Evolutionary conservation across 805 yeast species (phyloP).

Genomic region (Ogataea zsoltii): DNA sequence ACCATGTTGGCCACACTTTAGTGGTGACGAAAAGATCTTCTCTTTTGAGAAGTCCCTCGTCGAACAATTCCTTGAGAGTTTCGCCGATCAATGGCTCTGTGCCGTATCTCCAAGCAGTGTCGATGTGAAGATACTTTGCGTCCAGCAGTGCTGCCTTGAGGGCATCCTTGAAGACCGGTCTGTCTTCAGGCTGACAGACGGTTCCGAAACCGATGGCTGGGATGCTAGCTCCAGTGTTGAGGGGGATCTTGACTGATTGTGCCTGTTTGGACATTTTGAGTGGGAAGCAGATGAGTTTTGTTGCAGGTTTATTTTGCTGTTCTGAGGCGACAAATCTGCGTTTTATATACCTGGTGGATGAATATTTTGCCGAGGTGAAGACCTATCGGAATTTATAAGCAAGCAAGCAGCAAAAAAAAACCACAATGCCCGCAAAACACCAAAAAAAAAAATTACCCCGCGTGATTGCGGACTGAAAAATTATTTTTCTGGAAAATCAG

Average conservation of each 20-base stretch:
- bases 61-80: slow-evolving; percentile 48
- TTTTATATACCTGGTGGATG: too few relatives aligned
- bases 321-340: too few relatives aligned
- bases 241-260: slow-evolving; percentile 30
- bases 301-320: too few relatives aligned
- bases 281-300: too few relatives aligned
- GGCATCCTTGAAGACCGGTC: slow-evolving; percentile 20
- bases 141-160: slow-evolving; percentile 31
- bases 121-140: slow-evolving; percentile 51
- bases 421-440: too few relatives aligned
- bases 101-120: slow-evolving; percentile 53
- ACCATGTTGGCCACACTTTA: slow-evolving; percentile 58
- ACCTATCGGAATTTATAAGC: too few relatives aligned
- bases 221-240: slow-evolving; percentile 63
- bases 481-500: too few relatives aligned
- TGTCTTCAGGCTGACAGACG: slow-evolving; percentile 17
- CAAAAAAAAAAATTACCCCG: too few relatives aligned
- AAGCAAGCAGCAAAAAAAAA: too few relatives aligned
- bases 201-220: slow-evolving; percentile 79
- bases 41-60: slow-evolving; percentile 46
- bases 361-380: too few relatives aligned
- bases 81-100: slow-evolving; percentile 45
- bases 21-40: slow-evolving; percentile 70
- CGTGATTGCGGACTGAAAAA: too few relatives aligned
- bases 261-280: slow-evolving; percentile 1